Evolutionary conservation across 73 alveolate species (phyloP), one percentile per base, ranked within the genome.

Genomic region (Tetrahymena thermophila): DNA sequence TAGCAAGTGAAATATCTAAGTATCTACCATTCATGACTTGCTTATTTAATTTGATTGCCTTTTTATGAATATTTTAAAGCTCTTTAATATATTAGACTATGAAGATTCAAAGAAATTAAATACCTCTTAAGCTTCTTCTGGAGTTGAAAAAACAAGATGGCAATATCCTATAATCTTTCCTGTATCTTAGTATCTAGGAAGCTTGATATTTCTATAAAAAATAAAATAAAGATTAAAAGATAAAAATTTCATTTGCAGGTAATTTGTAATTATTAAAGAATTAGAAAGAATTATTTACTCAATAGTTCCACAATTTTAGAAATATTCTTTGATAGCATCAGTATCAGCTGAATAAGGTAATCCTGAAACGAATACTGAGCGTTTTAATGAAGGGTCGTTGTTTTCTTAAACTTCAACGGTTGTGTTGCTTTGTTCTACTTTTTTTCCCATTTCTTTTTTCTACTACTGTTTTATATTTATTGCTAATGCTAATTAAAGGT

Each of bases 181-280:
- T 43, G 99, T 94, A 96, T 98, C 99, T 97, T 98, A 98, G 95
- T 98, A 98, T 97, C 97, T 97, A 4, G 99, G 99, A 93, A 98
- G 96, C 94, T 98, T 98, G 38, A 95, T 17, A 4, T 94, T 31
- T 28, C 96, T 94, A 85, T 8, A 35, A 23, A 71, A 84, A 35
- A 17, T 35, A 28, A 40, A 37, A 94, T 21, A 25, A 34, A 17
- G 43, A 35, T 85, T 94, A 95, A 43, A 35, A 85, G 35, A 40
- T 89, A 94, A 1, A 3, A 16, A 4, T 10, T 3, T 8, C 31
- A 19, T 0, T 50, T 50, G 0, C 4, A 15, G 0, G 28, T 50
- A 50, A 50, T 50, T 50, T 50, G 7, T 40, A 40, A 9, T 40
- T 40, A 6, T 40, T 40, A 40, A 40, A 40, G 0, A 15, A 7